Base-by-base conservation (phyloP, 1,284 basidiomycete species). In the Apiotrichum laibachii region DNA sequence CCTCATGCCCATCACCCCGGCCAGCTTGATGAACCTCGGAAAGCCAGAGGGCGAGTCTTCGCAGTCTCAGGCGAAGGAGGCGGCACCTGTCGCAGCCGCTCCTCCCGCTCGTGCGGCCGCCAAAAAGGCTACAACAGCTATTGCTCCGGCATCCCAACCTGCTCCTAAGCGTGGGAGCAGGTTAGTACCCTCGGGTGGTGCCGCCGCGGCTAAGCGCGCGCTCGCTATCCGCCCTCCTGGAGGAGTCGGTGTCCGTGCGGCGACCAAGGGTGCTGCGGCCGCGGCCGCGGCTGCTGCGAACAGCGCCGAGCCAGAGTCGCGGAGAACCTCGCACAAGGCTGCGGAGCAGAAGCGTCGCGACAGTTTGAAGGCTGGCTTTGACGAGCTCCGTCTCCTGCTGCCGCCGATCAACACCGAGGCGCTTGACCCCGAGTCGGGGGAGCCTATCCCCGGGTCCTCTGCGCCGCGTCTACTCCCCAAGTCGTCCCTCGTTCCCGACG, bases 301-400 rank as follows among this genome's bases (percentile, higher is more conserved):
- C 6, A 45, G 48, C 8, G 51, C 63, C 18, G 73, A 76, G 54
- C 73, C 72, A n/a, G 77, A 79, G 55, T 73, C 62, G 10, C 72
- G 76, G 11, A 92, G 92, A 72, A 89, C 89, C 0, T 94, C 92
- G 0, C 95, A 99, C 79, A 98, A 98, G 78, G 91, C 89, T 1
- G 95, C 95, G 0, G 95, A 99, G 77, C 95, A 99, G 75, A 95
- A 96, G 75, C 87, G 95, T 21, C 86, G 95, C 5, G 95, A 99
- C 77, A 92, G 89, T 42, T 85, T 99, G 66, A 99, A 99, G 80
- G 88, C 88, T 12, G 93, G 92, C 18, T 99, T 95, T 72, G 95
- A 99, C 76, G 93, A 97, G 64, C 84, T 99, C 13, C 89, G 95
- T 15, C 78, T 83, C 10, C 81, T 98, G 15, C 82, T 99, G 0